A percentile compares a stretch with the other conserved stretches of the same genome.
These are phyloP conservation scores for Escallonia rubra DNA, from an alignment of 129 eudicot genomes.

Conservation along the genomic window DNA sequence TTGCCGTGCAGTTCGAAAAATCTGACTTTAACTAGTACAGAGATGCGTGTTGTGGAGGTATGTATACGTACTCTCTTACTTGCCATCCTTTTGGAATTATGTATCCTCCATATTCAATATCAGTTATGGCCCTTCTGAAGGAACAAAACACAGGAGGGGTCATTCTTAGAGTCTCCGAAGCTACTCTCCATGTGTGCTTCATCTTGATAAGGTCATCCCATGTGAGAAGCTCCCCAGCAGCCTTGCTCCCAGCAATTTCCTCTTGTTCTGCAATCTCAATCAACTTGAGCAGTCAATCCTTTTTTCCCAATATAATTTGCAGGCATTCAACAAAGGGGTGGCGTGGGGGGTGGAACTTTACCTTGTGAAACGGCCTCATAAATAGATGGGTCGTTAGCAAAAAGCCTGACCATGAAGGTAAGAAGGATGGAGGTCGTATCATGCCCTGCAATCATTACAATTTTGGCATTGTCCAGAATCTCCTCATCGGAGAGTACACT, in stretches of 20 bases:
- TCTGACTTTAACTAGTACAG: too few relatives aligned
- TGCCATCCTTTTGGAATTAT: too few relatives aligned
- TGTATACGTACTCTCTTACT: too few relatives aligned
- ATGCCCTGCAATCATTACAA: conserved; percentile 38
- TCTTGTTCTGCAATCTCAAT: conserved; percentile 25
- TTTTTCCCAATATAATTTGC: too few relatives aligned
- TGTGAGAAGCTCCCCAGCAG: conserved; percentile 24
- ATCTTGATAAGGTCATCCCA: conserved; percentile 43
- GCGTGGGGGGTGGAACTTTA: conserved; percentile 6
- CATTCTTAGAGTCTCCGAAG: conserved; percentile 35
- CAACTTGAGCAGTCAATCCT: neutral
- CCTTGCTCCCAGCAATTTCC: conserved; percentile 22
- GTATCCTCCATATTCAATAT: conserved; percentile 18
- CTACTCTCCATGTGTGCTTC: conserved; percentile 46
- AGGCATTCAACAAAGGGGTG: too few relatives aligned
- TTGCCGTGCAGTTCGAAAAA: too few relatives aligned
- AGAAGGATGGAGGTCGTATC: conserved; percentile 33
- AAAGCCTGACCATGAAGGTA: conserved; percentile 33
- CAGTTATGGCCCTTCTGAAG: conserved; percentile 33
- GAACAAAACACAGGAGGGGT: conserved; percentile 24
- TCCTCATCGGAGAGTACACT: conserved; percentile 28
- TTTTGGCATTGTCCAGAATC: conserved; percentile 32
- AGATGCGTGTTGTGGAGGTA: too few relatives aligned
- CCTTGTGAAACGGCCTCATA: conserved; percentile 20
- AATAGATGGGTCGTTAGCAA: conserved; percentile 24